A percentile compares a stretch with the other conserved stretches of the same genome.
phyloP scores from a whole-genome alignment of 2,329 filamentous ascomycete species.

The Thielaviopsis musarum region DNA sequence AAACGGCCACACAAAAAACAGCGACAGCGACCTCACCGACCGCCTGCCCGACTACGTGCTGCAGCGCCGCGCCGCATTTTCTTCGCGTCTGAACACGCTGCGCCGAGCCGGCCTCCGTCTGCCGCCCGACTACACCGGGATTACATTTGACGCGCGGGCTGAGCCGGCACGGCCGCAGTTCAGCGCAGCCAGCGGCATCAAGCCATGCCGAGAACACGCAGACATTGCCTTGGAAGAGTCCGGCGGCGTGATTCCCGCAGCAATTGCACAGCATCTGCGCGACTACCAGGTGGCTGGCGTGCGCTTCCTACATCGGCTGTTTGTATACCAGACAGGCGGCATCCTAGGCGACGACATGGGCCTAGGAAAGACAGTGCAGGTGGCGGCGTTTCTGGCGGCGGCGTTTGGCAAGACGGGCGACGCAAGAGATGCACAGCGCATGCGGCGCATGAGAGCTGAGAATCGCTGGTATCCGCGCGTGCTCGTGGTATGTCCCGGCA shows the following conservation, averaged over 20 bases:
- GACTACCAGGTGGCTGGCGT: conserved; percentile 83
- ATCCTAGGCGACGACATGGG: conserved; percentile 97
- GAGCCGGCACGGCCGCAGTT: conserved; percentile 58
- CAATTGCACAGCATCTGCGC: conserved; percentile 79
- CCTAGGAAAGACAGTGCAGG: conserved; percentile 88
- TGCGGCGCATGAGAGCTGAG: conserved; percentile 62
- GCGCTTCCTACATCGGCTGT: conserved; percentile 70
- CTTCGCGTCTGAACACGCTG: conserved; percentile 39
- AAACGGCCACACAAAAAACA: no score
- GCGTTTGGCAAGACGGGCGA: conserved; percentile 92
- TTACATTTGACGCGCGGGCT: conserved; percentile 54
- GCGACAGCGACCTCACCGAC: background rate
- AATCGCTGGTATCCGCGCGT: conserved; percentile 36
- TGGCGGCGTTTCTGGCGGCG: conserved; percentile 77
- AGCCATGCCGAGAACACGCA: conserved; percentile 51
- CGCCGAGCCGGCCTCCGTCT: conserved; percentile 54
- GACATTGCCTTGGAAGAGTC: conserved; percentile 63
- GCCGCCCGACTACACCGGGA: conserved; percentile 59
- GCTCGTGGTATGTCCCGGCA: conserved; percentile 77
- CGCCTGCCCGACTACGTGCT: conserved; percentile 56
- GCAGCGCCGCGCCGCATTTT: conserved; percentile 51
- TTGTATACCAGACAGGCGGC: conserved; percentile 79
- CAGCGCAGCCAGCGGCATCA: conserved; percentile 32
- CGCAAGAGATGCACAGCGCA: conserved; percentile 65
- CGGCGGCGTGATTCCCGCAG: conserved; percentile 65